Base-by-base conservation (phyloP, 805 yeast species). In the Jamesozyma spencerorum region DNA sequence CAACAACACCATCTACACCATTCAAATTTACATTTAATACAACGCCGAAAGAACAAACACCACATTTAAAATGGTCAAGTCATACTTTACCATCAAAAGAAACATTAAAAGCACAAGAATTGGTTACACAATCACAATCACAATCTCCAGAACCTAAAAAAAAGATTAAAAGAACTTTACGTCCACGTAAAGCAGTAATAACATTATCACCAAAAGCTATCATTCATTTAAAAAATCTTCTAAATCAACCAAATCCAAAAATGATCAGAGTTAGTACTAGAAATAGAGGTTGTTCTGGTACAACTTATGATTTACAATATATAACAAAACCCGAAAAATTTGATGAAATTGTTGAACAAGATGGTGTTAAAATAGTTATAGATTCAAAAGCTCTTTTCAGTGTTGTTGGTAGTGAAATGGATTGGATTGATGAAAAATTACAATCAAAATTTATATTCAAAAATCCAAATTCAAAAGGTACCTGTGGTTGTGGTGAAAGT, bases 401-500 rank as follows among this genome's bases (percentile, higher is more conserved):
- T 50, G 88, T 92, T 34, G 94, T 92, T 43, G 98, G 98, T 1
- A 82, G 94, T 5, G 95, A 88, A 63, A 92, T 92, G 98, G 98
- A 92, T 64, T 92, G 96, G 95, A 70, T 85, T 37, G 97, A 92
- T 57, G 96, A 92, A 56, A 88, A 86, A 61, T 69, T 92, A 47
- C 75, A 87, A 26, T 79, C 92, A 12, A 75, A 94, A 55, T 92
- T 92, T 60, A 86, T 92, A 15, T 92, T 92, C 71, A 81, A 74
- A 58, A 92, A 92, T 62, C 98, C 98, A 47, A 92, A 92, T 65
- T 83, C 95, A 31, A 92, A 90, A 68, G 98, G 97, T 26, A 85
- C 95, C 37, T 92, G 98, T 65, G 98, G 98, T 11, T 92, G 98
- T 63, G 98, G 98, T 40, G 98, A 92, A 67, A 85, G 96, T 4